Evolutionary conservation across 441 rosid genomes (phyloP).

Genomic region (Gossypium gossypioides): DNA sequence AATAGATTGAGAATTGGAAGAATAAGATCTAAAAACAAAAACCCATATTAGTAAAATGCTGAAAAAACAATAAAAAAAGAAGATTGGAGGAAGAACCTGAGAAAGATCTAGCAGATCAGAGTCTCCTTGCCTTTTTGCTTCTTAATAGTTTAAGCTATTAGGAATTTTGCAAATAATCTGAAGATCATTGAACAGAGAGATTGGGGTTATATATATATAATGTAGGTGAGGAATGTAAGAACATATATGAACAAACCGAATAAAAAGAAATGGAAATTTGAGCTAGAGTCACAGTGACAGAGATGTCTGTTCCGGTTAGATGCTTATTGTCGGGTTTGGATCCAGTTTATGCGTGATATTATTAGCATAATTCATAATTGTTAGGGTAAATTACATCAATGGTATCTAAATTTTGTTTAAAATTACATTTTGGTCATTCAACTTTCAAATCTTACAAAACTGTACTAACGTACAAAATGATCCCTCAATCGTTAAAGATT

Average conservation of each 20-base stretch:
- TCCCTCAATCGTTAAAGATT: too few species aligned
- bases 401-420: too few species aligned
- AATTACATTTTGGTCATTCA: too few species aligned
- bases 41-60: background rate
- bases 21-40: background rate
- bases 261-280: background rate
- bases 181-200: background rate
- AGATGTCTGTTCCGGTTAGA: background rate
- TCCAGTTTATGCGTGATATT: too few species aligned
- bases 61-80: background rate
- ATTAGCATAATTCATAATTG: too few species aligned
- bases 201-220: background rate
- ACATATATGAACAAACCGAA: background rate
- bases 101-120: background rate
- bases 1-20: background rate
- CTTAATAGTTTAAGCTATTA: background rate
- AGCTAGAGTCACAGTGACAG: background rate
- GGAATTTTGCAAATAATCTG: background rate
- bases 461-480: too few species aligned
- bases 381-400: too few species aligned
- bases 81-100: conserved; percentile 7
- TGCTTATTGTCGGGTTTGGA: background rate
- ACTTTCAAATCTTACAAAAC: too few species aligned
- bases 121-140: background rate
- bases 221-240: background rate